phyloP scores from a whole-genome alignment of 257 asterid genomes.

The Nicotiana tabacum region DNA sequence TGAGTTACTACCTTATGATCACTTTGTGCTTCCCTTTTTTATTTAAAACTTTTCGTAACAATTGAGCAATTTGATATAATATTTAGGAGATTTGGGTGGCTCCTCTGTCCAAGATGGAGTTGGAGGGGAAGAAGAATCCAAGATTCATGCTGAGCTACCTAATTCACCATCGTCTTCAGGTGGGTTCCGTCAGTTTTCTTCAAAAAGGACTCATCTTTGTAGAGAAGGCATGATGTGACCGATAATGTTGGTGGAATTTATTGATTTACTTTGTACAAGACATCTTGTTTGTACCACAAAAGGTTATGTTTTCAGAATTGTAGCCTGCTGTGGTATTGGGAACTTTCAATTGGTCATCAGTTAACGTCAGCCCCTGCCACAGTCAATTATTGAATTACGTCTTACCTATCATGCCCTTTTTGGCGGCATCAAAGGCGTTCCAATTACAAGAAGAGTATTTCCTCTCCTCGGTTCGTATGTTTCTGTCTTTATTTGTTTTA shows the following conservation, averaged over 20 bases:
- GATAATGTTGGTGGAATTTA: constrained; percentile 75
- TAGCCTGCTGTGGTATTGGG: constrained; percentile 98
- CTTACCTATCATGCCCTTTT: constrained; percentile 50
- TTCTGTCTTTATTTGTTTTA: constrained; percentile 64
- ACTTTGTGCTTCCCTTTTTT: background rate
- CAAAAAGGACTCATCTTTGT: constrained; percentile 97
- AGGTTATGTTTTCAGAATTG: constrained; percentile 61
- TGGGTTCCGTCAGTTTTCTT: constrained; percentile 99
- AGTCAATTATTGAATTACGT: constrained; percentile 66
- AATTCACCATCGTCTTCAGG: constrained; percentile 96
- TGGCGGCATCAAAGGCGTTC: constrained; percentile 66
- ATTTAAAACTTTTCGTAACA: background rate
- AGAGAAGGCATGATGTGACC: constrained; percentile 97
- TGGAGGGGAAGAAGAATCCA: constrained; percentile 68
- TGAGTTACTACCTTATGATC: background rate
- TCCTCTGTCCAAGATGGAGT: constrained; percentile 56
- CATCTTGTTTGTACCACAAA: constrained; percentile 67
- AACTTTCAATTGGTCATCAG: constrained; percentile 73
- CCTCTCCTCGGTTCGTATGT: constrained; percentile 91
- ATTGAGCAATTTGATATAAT: constrained; percentile 3
- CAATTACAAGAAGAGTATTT: constrained; percentile 46
- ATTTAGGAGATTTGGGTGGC: constrained; percentile 78
- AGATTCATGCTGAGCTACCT: constrained; percentile 63
- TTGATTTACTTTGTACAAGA: constrained; percentile 65
- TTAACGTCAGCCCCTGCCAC: constrained; percentile 82